phyloP scores from a whole-genome alignment of 768 basidiomycete species.

The Suillus cothurnatus region DNA sequence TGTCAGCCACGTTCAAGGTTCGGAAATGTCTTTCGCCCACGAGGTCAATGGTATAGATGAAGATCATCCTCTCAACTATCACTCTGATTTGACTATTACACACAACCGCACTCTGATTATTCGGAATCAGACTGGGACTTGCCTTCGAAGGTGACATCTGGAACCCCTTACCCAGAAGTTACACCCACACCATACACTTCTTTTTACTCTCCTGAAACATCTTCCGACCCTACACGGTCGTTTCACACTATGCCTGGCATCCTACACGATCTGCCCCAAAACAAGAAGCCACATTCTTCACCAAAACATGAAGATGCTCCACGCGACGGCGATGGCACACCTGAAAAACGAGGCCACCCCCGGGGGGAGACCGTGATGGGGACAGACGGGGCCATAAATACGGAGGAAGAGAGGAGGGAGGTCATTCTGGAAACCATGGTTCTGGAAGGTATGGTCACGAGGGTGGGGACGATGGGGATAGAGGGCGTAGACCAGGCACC shows the following conservation, averaged over 20 bases:
- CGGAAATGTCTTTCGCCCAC: conserved; percentile 8
- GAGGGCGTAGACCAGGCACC: conserved; percentile 31
- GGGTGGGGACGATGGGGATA: conserved; percentile 43
- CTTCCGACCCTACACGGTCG: conserved; percentile 48
- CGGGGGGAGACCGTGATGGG: conserved; percentile 13
- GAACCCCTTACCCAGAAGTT: conserved; percentile 17
- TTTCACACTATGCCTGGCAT: conserved; percentile 34
- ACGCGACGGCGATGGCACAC: conserved; percentile 23
- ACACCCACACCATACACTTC: conserved; percentile 23
- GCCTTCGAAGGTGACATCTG: conserved; percentile 6
- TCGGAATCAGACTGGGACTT: conserved; percentile 28
- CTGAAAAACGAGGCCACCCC: conserved; percentile 17
- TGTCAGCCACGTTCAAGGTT: conserved; percentile 17
- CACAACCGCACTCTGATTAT: conserved; percentile 31
- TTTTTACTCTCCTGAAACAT: conserved; percentile 25
- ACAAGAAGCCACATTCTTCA: conserved; percentile 1
- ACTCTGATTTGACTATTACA: conserved; percentile 40
- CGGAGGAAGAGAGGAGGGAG: conserved; percentile 15
- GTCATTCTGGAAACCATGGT: conserved; percentile 21
- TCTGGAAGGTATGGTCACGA: conserved; percentile 30
- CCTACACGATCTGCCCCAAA: conserved; percentile 9
- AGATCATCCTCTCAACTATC: conserved; percentile 35
- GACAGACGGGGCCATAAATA: conserved; percentile 15
- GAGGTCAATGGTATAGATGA: conserved; percentile 17
- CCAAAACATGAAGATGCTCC: conserved; percentile 14